Conservation (phyloP, 2,329 filamentous ascomycete species). For the Pseudonectria foliicola region DNA sequence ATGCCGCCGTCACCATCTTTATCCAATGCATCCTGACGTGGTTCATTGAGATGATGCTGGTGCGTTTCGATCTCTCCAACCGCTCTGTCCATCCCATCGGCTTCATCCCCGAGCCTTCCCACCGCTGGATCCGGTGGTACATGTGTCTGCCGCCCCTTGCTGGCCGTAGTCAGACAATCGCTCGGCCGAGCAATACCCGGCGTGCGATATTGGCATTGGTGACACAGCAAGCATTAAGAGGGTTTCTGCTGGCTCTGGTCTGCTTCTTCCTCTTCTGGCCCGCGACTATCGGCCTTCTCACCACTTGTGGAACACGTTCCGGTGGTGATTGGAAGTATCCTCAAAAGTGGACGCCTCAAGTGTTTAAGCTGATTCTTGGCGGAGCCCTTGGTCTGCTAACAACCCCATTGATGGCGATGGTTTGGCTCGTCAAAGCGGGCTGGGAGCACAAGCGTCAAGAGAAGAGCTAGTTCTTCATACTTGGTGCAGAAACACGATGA, state of each 20-base stretch:
- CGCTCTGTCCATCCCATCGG: slow-evolving; percentile 41
- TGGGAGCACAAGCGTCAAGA: slow-evolving; percentile 26
- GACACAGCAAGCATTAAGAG: slow-evolving; percentile 22
- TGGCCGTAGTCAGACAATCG: neutral
- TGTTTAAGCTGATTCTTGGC: slow-evolving; percentile 44
- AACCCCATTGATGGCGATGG: slow-evolving; percentile 40
- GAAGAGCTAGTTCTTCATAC: neutral
- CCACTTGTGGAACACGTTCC: slow-evolving; percentile 26
- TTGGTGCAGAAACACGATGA: no score
- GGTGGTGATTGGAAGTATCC: slow-evolving; percentile 38
- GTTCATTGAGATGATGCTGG: slow-evolving; percentile 41
- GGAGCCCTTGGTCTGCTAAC: slow-evolving; percentile 38
- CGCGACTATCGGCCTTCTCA: slow-evolving; percentile 36
- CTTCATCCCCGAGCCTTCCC: slow-evolving; percentile 31
- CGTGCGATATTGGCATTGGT: slow-evolving; percentile 10
- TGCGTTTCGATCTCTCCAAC: slow-evolving; percentile 38
- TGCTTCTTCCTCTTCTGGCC: slow-evolving; percentile 39
- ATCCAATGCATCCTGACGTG: slow-evolving; percentile 45
- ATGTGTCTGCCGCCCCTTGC: slow-evolving; percentile 27
- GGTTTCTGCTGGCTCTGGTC: slow-evolving; percentile 22
- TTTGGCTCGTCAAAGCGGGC: slow-evolving; percentile 44
- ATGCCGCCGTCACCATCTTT: slow-evolving; percentile 44
- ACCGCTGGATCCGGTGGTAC: slow-evolving; percentile 33
- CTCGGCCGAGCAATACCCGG: neutral
- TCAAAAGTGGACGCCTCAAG: slow-evolving; percentile 37